Evolutionary conservation across 202 grass and related monocot genomes (phyloP), one percentile per base, ranked within the genome.

Genomic region (Zizania palustris): DNA sequence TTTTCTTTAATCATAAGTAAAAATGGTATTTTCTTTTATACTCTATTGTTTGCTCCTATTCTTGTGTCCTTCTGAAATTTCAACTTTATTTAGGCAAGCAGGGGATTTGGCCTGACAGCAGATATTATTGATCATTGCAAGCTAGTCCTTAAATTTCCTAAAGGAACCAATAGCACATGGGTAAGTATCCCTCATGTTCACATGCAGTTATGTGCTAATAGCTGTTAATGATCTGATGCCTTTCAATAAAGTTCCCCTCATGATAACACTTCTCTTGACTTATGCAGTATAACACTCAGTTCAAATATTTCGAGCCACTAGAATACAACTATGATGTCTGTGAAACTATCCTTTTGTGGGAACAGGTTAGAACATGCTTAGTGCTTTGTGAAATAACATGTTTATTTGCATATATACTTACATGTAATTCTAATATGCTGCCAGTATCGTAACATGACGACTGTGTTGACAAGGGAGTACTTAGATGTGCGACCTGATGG

Each of bases 391-490:
- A 62, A 60, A 76, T 72, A 65, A 51, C 35, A 41, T 65, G 12
- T 62, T 74, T 87, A 39, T 71, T 11, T 68, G 38, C 6, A 20
- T 77, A 35, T 80, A 48, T 63, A 11, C 19, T 54, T 21, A 56
- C 34, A 1, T 82, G 40, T 6, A 49, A 90, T 62, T 59, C 33
- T 69, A 65, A 65, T 61, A 20, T 67, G 71, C 41, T 86, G 69
- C 42, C 85, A 98, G 96, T 94, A 98, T 74, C 91, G 91, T 71
- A 98, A 89, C 83, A 92, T 92, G 91, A 98, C 89, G 6, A 98
- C 96, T 65, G 89, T 98, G 36, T 83, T 98, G 89, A 98, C 96
- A 90, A 86, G 96, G 87, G 91, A 98, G 82, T 98, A 98, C 58
- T 78, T 98, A 80, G 96, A 95, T 88, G 96, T 89, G 67, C 84